A percentile compares a stretch with the other conserved stretches of the same genome.
Conservation (phyloP, 2,329 filamentous ascomycete genomes). For the Fusarium oligoseptatum region DNA sequence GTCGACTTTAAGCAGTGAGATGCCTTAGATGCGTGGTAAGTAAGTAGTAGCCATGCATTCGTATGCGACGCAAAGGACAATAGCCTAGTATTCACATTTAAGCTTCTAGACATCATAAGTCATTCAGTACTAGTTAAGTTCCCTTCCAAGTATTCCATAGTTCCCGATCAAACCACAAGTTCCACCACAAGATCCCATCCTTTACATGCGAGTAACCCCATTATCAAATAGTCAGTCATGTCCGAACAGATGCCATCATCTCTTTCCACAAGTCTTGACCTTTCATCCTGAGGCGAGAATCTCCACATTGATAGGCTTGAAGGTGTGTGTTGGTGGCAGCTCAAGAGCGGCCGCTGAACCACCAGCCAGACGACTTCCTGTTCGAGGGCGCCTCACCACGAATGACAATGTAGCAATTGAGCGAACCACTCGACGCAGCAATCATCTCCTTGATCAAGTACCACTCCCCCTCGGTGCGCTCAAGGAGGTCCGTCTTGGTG, state of each 20-base stretch:
- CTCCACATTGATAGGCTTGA: background rate
- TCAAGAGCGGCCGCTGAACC: slow-evolving; percentile 36
- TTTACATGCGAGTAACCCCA: background rate
- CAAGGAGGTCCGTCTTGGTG: slow-evolving; percentile 44
- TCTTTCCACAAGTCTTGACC: background rate
- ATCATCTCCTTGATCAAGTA: slow-evolving; percentile 48
- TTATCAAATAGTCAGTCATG: background rate
- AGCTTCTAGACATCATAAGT: background rate
- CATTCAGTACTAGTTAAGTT: background rate
- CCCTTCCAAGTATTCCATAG: background rate
- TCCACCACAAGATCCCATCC: slow-evolving; percentile 6
- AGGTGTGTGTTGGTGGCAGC: background rate
- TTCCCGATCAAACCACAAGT: slow-evolving; percentile 3
- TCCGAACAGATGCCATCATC: background rate
- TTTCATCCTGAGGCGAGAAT: background rate
- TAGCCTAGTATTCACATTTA: background rate
- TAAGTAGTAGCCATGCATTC: background rate
- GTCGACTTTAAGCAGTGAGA: background rate
- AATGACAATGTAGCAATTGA: slow-evolving; percentile 46
- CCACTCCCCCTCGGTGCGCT: slow-evolving; percentile 45
- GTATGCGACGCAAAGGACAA: background rate
- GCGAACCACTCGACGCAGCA: slow-evolving; percentile 36
- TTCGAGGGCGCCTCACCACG: slow-evolving; percentile 25
- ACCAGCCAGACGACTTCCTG: slow-evolving; percentile 32
- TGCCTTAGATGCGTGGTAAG: background rate